Evolutionary conservation across 352 stramenopile genomes (phyloP).

Genomic region (Phytophthora chlamydospora): DNA sequence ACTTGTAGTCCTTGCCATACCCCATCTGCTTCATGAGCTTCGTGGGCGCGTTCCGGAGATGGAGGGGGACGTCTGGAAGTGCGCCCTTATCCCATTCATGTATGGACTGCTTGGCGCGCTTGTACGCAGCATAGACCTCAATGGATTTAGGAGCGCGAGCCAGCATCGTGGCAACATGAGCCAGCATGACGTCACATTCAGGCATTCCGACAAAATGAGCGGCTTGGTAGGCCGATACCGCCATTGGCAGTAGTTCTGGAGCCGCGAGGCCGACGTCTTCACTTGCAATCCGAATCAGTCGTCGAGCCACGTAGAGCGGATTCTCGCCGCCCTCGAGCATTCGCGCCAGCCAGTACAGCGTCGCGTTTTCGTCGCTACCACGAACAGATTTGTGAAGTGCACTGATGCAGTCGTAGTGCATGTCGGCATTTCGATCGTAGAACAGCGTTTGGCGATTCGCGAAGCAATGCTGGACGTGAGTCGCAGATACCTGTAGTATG

Average conservation of each 20-base stretch:
- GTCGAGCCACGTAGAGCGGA: conserved; percentile 76
- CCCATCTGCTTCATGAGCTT: conserved; percentile 79
- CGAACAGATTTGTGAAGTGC: conserved; percentile 88
- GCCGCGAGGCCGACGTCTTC: conserved; percentile 86
- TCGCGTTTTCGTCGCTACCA: conserved; percentile 80
- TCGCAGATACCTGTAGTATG: conserved; percentile 51
- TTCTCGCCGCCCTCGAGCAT: conserved; percentile 91
- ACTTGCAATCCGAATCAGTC: conserved; percentile 84
- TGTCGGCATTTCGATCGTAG: conserved; percentile 88
- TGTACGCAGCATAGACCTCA: conserved; percentile 86
- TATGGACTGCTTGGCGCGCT: conserved; percentile 74
- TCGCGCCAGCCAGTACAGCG: conserved; percentile 85
- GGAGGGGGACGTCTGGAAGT: conserved; percentile 76
- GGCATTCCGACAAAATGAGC: conserved; percentile 86
- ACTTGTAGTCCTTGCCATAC: conserved; percentile 84
- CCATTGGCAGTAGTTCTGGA: conserved; percentile 69
- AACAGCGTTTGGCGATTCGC: conserved; percentile 72
- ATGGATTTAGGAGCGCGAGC: conserved; percentile 86
- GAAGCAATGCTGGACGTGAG: conserved; percentile 78
- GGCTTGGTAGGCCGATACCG: conserved; percentile 73
- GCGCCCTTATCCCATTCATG: conserved; percentile 55
- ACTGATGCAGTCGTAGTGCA: conserved; percentile 88
- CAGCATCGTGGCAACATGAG: conserved; percentile 79
- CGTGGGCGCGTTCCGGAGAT: conserved; percentile 84
- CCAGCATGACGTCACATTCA: conserved; percentile 84